Evolutionary conservation across 495 filamentous ascomycete species (phyloP), one percentile per base, ranked within the genome.

Genomic region (Geoglossum glabrum): DNA sequence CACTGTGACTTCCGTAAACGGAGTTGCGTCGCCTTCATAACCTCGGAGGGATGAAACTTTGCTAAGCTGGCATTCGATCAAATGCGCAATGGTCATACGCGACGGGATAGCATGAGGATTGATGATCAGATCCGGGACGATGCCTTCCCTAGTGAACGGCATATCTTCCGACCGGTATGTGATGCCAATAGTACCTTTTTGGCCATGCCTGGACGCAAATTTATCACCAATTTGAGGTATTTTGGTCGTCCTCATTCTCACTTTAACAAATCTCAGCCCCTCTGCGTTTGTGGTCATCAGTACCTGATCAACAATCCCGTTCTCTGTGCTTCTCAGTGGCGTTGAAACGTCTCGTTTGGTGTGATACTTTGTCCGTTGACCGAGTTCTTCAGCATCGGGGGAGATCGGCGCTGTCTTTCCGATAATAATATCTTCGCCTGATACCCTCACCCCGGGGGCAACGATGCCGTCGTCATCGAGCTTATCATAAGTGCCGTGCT

Each of bases 101-200:
- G 92, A 99, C 0, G 92, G 92, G 77, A 99, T 97, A 69, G 93
- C 92, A 77, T 99, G 92, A 0, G 92, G 92, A 66, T 99, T 99
- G 77, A 99, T 97, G 69, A 99, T 96, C 56, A 99, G 73, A 69
- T 99, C 92, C 1, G 92, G 92, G 0, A 83, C 83, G 54, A 97
- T 79, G 61, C 92, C 92, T 69, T 96, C 86, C 45, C 80, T 74
- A 5, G 89, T 93, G 70, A 97, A 99, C 0, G 93, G 93, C 92
- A 99, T 99, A 65, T 99, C 93, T 70, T 97, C 92, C 62, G 93
- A 86, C 13, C 90, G 79, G 70, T 87, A 97, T 0, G 92, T 97
- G 65, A 99, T 92, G 76, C 92, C 92, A 67, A 99, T 95, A 0
- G 93, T 97, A 68, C 92, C 92, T 73, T 99, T 99, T 68, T 99